phyloP scores from a whole-genome alignment of 2,329 filamentous ascomycete species.

The Fusarium mundagurra region DNA sequence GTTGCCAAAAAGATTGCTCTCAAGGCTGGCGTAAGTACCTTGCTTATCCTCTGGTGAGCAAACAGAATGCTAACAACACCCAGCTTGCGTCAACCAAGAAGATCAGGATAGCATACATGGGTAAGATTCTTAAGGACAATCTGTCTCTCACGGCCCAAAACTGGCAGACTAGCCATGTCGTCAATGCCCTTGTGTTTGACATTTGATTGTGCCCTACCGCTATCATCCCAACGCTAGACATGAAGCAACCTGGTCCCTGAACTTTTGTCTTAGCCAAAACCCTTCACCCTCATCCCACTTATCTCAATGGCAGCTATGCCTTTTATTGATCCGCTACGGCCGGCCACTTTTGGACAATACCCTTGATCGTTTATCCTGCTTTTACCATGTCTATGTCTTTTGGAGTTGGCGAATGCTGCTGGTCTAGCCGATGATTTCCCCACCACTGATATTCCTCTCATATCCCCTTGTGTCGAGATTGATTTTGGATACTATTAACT shows the following conservation, averaged over 20 bases:
- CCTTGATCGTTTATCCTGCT: constrained; percentile 23
- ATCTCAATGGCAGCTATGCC: not conserved
- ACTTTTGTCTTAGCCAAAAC: not conserved
- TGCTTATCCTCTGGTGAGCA: not conserved
- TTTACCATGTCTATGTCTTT: constrained; percentile 6
- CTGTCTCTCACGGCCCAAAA: constrained; percentile 73
- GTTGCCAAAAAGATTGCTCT: constrained; percentile 71
- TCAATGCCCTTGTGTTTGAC: constrained; percentile 79
- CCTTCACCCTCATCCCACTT: not conserved
- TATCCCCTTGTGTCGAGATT: constrained; percentile 1
- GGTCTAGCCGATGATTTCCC: constrained; percentile 29
- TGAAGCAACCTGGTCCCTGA: not conserved
- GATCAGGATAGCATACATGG: constrained; percentile 81
- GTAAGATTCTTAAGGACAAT: constrained; percentile 78
- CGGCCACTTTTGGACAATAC: constrained; percentile 44
- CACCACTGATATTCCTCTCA: constrained; percentile 13
- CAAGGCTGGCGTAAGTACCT: constrained; percentile 67
- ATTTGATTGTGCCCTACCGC: constrained; percentile 46
- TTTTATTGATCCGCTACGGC: constrained; percentile 9
- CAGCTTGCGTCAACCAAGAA: constrained; percentile 68
- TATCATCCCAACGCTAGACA: no score
- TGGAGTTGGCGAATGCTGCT: constrained; percentile 30
- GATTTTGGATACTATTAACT: constrained; percentile 8
- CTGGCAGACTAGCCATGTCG: constrained; percentile 78
- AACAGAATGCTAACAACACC: constrained; percentile 9